Percentiles rank a stretch among this genome's conserved stretches.
Evolutionary conservation across 805 yeast species (phyloP).

Genomic region (Zygosaccharomyces kombuchaensis): DNA sequence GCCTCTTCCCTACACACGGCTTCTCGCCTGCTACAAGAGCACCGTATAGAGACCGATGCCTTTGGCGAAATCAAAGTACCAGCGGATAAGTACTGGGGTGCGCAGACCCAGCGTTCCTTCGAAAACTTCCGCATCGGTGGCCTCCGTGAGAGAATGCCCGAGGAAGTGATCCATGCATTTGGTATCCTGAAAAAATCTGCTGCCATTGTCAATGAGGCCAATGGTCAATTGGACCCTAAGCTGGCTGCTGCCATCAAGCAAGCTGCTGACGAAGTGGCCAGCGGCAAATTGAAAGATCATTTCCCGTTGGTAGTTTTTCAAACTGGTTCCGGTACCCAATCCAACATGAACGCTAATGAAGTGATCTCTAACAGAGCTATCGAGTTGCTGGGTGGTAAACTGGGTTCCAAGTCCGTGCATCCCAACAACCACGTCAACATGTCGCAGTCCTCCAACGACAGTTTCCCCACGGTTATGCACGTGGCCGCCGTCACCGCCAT

Average conservation of each 20-base stretch:
- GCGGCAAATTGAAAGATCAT: conserved; percentile 87
- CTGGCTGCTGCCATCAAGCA: conserved; percentile 78
- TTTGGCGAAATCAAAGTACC: conserved; percentile 95
- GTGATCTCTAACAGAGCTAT: conserved; percentile 98
- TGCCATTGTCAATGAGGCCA: conserved; percentile 78
- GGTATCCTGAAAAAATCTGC: conserved; percentile 94
- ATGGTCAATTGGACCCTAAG: conserved; percentile 82
- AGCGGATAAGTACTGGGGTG: conserved; percentile 89
- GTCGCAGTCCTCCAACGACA: conserved; percentile 98
- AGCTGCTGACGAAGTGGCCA: conserved; percentile 93
- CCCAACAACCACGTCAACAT: conserved; percentile 98
- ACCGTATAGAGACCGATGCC: conserved; percentile 85
- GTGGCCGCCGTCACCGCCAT: conserved; percentile 96
- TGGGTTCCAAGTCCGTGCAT: conserved; percentile 91
- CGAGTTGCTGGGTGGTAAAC: conserved; percentile 85
- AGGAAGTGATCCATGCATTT: conserved; percentile 84
- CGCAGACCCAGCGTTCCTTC: conserved; percentile 92
- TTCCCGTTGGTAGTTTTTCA: conserved; percentile 98
- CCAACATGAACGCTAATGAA: conserved; percentile 98
- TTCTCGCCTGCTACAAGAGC: conserved; percentile 11
- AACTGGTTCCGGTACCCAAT: conserved; percentile 98
- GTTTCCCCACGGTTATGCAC: conserved; percentile 99
- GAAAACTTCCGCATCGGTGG: conserved; percentile 97
- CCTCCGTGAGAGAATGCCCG: conserved; percentile 81
- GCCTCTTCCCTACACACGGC: conserved; percentile 6